These are phyloP conservation scores for Amanita muscaria DNA, from an alignment of 768 basidiomycete species.

Conservation along the genomic window DNA sequence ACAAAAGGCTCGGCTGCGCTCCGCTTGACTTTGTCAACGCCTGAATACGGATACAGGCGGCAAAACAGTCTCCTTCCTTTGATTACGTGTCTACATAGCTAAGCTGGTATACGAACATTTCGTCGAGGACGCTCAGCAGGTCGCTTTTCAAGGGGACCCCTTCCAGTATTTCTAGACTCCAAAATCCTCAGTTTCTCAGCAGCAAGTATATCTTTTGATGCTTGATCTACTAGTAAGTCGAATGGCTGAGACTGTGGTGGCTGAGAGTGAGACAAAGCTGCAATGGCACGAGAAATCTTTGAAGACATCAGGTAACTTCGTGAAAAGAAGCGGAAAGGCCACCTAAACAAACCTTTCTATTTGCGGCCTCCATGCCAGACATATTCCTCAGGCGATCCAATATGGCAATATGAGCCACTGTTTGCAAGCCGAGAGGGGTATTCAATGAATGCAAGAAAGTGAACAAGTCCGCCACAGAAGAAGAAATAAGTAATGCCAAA, in stretches of 20 bases:
- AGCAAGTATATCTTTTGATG: conserved; percentile 54
- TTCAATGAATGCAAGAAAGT: conserved; percentile 51
- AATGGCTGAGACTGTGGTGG: conserved; percentile 36
- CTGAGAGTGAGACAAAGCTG: conserved; percentile 43
- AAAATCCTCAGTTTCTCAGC: conserved; percentile 59
- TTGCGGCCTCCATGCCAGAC: conserved; percentile 37
- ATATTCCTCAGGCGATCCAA: conserved; percentile 42
- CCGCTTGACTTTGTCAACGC: conserved; percentile 36
- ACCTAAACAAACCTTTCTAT: conserved; percentile 35
- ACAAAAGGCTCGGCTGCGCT: conserved; percentile 50
- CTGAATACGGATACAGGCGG: conserved; percentile 6
- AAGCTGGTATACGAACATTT: conserved; percentile 1
- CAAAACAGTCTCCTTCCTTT: neutral
- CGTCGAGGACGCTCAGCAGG: neutral
- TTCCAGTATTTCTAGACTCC: conserved; percentile 30
- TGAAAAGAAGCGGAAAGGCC: neutral
- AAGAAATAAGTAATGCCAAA: conserved; percentile 42
- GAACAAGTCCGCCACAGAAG: conserved; percentile 59
- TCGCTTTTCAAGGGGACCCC: conserved; percentile 7
- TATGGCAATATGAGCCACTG: conserved; percentile 38
- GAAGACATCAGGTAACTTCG: neutral
- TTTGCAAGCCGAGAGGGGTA: conserved; percentile 44
- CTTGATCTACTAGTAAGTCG: conserved; percentile 45
- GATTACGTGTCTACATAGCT: neutral
- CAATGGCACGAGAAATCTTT: conserved; percentile 49